Evolutionary conservation across 768 basidiomycete species (phyloP), one percentile per base, ranked within the genome.

Genomic region (Leucosporidium yakuticum): DNA sequence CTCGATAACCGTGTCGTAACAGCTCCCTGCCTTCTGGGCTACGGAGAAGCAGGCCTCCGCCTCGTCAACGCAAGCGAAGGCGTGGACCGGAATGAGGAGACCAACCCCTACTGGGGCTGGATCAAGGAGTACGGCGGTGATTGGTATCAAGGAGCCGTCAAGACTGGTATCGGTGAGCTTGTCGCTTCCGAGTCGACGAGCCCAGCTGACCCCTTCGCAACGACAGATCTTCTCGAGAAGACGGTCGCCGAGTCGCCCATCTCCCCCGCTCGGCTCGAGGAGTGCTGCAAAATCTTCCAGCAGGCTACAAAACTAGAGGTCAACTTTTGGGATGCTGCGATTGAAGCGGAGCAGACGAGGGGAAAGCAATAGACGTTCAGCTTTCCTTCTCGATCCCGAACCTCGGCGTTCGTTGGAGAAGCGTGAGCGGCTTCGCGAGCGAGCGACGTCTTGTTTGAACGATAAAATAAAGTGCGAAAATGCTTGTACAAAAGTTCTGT

Each of bases 11-110:
- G 88, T n/a, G 86, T 96, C 80, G 88, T 90, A 0, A 82, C 93
- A 1, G 85, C 88, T 15, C 87, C 90, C 12, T 97, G 94, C 76
- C 81, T 95, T 14, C 80, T 95, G 0, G 94, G 93, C 4, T 97
- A 96, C 76, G 93, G 93, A 17, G 90, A 95, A 77, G 90, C 93
- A 0, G 93, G 92, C 1, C 79, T 90, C 50, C 90, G 91, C 87
- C 80, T 97, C 39, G 83, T 85, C 77, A 84, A 82, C 47, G 82
- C 87, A 67, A 83, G 82, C 2, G 75, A 80, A 47, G 74, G 71
- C 50, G 81, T 79, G 15, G 80, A 80, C 31, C 39, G 39, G 2
- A 83, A 81, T 27, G 86, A 85, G 2, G 76, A 86, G 63, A 83
- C 86, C 15, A 85, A 83, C 0, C 95, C 85, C 7, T 96, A 94